Conservation (phyloP, 2,329 filamentous ascomycete species). For the Penicillium decumbens region DNA sequence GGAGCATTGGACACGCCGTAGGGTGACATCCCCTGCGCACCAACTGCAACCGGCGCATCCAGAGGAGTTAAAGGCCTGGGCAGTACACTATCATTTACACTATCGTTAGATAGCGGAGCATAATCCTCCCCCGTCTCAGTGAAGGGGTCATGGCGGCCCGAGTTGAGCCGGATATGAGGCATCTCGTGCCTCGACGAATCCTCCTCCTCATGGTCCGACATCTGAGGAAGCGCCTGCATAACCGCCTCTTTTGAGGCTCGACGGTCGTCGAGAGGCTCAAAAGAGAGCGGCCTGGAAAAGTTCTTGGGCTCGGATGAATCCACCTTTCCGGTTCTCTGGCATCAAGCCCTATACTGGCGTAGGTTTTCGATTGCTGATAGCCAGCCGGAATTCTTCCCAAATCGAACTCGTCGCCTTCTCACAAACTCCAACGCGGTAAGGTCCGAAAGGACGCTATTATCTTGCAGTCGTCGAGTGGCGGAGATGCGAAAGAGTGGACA, state of each 20-base stretch:
- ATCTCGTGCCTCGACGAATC: slow-evolving; percentile 24
- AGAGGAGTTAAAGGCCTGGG: slow-evolving; percentile 23
- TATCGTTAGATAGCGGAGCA: slow-evolving; percentile 12
- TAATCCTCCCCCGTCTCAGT: slow-evolving; percentile 34
- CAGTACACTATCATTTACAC: slow-evolving; percentile 14
- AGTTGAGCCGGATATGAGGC: slow-evolving; percentile 63
- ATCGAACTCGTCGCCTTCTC: not conserved
- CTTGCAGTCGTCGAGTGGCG: slow-evolving; percentile 13
- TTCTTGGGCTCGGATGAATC: not conserved
- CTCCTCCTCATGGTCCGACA: slow-evolving; percentile 16
- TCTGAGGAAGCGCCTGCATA: slow-evolving; percentile 5
- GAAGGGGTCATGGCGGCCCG: slow-evolving; percentile 53
- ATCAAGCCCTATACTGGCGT: not conserved
- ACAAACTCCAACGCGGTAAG: slow-evolving; percentile 3
- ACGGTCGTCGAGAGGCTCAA: not conserved
- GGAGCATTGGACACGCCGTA: slow-evolving; percentile 50
- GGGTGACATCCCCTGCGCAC: slow-evolving; percentile 24
- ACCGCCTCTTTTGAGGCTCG: not conserved
- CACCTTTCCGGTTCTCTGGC: not conserved
- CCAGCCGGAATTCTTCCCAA: not conserved
- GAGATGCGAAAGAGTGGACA: slow-evolving; percentile 24
- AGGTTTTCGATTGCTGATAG: not conserved
- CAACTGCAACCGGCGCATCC: slow-evolving; percentile 7
- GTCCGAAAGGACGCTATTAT: not conserved
- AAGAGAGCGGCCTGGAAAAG: not conserved